A percentile compares a stretch with the other conserved stretches of the same genome.
These are phyloP conservation scores for Scutellaria baicalensis DNA, from an alignment of 257 asterid species.

Conservation along the genomic window DNA sequence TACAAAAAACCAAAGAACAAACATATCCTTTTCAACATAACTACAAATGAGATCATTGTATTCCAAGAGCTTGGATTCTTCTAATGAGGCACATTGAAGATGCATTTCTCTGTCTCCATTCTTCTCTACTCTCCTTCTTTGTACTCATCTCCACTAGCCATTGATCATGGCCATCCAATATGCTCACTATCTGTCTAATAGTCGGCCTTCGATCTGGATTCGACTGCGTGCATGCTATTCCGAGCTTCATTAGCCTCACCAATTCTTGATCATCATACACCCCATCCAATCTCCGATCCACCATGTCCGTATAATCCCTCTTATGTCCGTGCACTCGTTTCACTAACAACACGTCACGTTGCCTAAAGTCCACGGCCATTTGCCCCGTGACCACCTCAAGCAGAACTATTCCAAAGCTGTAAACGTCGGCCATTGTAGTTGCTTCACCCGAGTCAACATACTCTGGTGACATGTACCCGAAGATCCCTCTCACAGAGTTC, in stretches of 20 bases:
- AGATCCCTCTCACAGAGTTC: conserved; percentile 64
- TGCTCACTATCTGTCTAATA: conserved; percentile 77
- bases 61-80: conserved; percentile 85
- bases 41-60: conserved; percentile 34
- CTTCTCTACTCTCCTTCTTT: conserved; percentile 45
- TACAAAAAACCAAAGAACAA: neutral
- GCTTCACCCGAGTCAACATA: conserved; percentile 75
- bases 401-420: conserved; percentile 82
- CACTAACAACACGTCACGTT: conserved; percentile 50
- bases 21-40: neutral
- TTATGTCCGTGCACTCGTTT: conserved; percentile 43
- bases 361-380: conserved; percentile 75
- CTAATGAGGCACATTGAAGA: conserved; percentile 52
- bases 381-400: conserved; percentile 77
- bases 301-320: conserved; percentile 46
- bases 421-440: conserved; percentile 78
- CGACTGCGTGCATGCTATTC: conserved; percentile 69
- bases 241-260: conserved; percentile 62
- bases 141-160: conserved; percentile 41
- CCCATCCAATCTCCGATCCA: conserved; percentile 64
- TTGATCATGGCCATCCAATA: conserved; percentile 72
- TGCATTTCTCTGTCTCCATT: conserved; percentile 69
- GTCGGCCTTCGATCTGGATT: conserved; percentile 62
- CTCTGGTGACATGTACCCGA: conserved; percentile 85
- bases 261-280: conserved; percentile 47